Percentiles rank a stretch among this genome's conserved stretches.
Evolutionary conservation across 2,329 filamentous ascomycete species (phyloP).

Genomic region (Talaromyces sp.): DNA sequence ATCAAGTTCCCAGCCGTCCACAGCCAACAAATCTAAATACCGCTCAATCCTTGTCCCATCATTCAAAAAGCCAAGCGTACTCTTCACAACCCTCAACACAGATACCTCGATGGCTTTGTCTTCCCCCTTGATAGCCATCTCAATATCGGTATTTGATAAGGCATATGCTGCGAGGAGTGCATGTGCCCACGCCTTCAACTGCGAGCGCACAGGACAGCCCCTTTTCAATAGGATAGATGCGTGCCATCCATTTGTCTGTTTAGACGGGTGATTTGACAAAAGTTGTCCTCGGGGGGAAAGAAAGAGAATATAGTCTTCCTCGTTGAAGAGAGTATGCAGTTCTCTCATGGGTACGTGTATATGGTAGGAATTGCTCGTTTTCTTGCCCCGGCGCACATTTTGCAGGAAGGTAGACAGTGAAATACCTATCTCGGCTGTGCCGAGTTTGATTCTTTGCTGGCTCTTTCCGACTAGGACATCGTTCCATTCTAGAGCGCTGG

Average conservation of each 20-base stretch:
- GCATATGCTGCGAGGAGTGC: constrained; percentile 54
- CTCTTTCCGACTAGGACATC: constrained; percentile 16
- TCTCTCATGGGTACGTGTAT: constrained; percentile 47
- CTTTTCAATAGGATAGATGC: constrained; percentile 67
- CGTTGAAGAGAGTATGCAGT: constrained; percentile 55
- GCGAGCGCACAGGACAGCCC: constrained; percentile 50
- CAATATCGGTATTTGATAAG: constrained; percentile 2
- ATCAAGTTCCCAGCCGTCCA: constrained; percentile 68
- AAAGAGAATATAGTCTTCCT: constrained; percentile 65
- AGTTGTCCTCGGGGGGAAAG: constrained; percentile 32
- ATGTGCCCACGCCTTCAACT: constrained; percentile 66
- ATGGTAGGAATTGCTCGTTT: constrained; percentile 19
- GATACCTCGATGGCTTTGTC: neutral
- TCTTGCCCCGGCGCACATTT: constrained; percentile 8
- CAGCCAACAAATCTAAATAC: constrained; percentile 46
- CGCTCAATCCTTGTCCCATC: constrained; percentile 47
- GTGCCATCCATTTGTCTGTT: constrained; percentile 34
- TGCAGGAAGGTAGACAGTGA: constrained; percentile 41
- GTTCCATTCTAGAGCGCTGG: constrained; percentile 66
- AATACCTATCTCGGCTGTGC: constrained; percentile 59
- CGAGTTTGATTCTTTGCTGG: constrained; percentile 42
- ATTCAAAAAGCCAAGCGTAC: constrained; percentile 47
- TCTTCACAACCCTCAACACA: constrained; percentile 43
- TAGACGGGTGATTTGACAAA: neutral
- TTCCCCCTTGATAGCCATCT: neutral